These are phyloP conservation scores for Leccinum longicurvipes DNA, from an alignment of 768 basidiomycete species.

Conservation along the genomic window DNA sequence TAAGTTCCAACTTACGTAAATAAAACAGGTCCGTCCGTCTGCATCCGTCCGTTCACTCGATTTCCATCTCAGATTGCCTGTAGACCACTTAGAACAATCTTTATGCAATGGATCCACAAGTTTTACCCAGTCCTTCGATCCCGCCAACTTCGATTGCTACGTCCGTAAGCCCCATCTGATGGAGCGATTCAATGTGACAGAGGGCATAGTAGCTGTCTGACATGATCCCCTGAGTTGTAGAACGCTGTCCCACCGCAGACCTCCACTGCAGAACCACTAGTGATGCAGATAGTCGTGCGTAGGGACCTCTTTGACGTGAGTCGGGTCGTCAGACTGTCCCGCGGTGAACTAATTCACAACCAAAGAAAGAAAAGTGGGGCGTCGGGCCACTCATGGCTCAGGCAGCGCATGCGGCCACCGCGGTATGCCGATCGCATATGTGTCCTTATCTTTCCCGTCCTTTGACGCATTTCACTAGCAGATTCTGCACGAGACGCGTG, in stretches of 20 bases:
- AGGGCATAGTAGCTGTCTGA: background rate
- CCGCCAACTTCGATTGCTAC: background rate
- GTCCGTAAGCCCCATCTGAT: background rate
- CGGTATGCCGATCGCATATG: conserved; percentile 21
- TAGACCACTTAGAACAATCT: background rate
- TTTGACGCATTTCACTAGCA: conserved; percentile 7
- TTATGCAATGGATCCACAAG: background rate
- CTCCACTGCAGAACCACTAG: conserved; percentile 23
- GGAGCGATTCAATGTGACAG: background rate
- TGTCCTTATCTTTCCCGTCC: background rate
- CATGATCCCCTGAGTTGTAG: background rate
- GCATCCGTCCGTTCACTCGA: no score
- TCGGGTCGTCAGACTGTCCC: background rate
- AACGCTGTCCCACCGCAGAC: background rate
- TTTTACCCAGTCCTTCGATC: background rate
- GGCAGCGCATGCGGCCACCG: conserved; percentile 41
- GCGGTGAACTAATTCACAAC: background rate
- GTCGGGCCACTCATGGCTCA: conserved; percentile 45
- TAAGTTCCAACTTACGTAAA: no score
- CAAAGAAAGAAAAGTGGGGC: conserved; percentile 42
- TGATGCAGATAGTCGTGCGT: conserved; percentile 45
- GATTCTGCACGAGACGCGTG: conserved; percentile 41
- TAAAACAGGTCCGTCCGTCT: no score
- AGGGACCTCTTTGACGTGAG: conserved; percentile 41
- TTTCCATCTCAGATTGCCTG: background rate